Evolutionary conservation across 768 basidiomycete species (phyloP).

Genomic region (Solioccasus polychromus): DNA sequence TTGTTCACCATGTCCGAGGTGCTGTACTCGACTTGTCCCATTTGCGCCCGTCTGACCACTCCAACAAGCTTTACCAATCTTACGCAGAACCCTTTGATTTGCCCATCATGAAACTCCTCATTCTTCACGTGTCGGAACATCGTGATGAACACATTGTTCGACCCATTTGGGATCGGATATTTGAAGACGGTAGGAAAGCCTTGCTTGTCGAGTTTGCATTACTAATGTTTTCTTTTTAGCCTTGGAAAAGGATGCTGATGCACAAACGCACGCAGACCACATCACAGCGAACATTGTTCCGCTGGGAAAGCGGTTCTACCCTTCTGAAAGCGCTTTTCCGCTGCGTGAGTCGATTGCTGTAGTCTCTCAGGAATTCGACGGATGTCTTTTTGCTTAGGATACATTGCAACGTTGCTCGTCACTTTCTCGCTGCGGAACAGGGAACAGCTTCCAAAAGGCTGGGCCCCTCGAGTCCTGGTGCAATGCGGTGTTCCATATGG

Average conservation of each 20-base stretch:
- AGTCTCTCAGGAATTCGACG: background rate
- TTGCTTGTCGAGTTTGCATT: background rate
- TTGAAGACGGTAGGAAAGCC: slow-evolving; percentile 64
- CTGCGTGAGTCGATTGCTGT: slow-evolving; percentile 52
- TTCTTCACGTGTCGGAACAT: slow-evolving; percentile 92
- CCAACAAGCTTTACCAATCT: slow-evolving; percentile 72
- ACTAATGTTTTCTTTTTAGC: slow-evolving; percentile 33
- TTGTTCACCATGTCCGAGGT: slow-evolving; percentile 87
- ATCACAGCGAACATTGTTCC: slow-evolving; percentile 64
- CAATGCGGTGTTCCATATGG: slow-evolving; percentile 79
- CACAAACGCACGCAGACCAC: slow-evolving; percentile 54
- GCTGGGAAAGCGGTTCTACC: slow-evolving; percentile 83
- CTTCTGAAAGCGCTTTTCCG: slow-evolving; percentile 89
- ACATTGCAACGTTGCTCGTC: slow-evolving; percentile 72
- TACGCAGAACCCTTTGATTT: slow-evolving; percentile 88
- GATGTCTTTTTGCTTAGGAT: slow-evolving; percentile 45
- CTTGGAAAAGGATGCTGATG: slow-evolving; percentile 54
- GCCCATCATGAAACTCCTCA: slow-evolving; percentile 79
- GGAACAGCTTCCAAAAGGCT: slow-evolving; percentile 63
- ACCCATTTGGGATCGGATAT: slow-evolving; percentile 86
- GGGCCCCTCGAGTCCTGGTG: slow-evolving; percentile 76
- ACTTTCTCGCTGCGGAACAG: slow-evolving; percentile 65
- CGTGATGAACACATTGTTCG: slow-evolving; percentile 77
- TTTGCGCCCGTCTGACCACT: slow-evolving; percentile 9
- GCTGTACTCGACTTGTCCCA: slow-evolving; percentile 17